Percentiles rank a stretch among this genome's conserved stretches.
phyloP scores from a whole-genome alignment of 257 asterid genomes.

The Ehretia macrophylla region DNA sequence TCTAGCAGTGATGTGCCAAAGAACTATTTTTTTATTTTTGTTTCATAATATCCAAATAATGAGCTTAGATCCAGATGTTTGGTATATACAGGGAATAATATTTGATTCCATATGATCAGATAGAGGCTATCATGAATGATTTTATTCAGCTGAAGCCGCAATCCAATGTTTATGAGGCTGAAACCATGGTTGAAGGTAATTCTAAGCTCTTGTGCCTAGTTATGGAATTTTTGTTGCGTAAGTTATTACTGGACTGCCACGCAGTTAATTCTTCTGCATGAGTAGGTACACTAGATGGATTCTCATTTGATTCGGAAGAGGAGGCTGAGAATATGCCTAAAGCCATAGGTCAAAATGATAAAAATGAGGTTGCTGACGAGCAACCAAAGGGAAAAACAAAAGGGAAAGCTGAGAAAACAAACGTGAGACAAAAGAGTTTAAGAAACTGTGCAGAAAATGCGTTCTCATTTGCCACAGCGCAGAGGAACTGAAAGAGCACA shows the following conservation, averaged over 20 bases:
- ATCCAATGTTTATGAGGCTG: constrained; percentile 70
- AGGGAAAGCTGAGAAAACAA: constrained; percentile 49
- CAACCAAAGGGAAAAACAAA: constrained; percentile 51
- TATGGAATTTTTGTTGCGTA: neutral
- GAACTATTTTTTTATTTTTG: too few relatives aligned
- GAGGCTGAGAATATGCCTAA: constrained; percentile 58
- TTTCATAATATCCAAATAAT: too few relatives aligned
- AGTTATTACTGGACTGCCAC: constrained; percentile 13
- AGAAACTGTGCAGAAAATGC: too few relatives aligned
- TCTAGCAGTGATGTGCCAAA: too few relatives aligned
- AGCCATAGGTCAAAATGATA: constrained; percentile 41
- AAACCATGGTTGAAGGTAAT: constrained; percentile 93
- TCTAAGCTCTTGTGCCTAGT: constrained; percentile 4
- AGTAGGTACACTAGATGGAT: constrained; percentile 86
- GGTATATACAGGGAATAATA: neutral
- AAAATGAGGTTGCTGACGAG: constrained; percentile 50
- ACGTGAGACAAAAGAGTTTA: too few relatives aligned
- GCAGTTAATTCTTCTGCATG: constrained; percentile 29
- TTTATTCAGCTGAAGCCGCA: constrained; percentile 77
- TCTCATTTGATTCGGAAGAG: constrained; percentile 82
- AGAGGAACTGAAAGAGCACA: too few relatives aligned
- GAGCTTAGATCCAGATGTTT: neutral
- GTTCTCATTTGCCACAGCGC: too few relatives aligned
- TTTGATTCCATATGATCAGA: constrained; percentile 42
- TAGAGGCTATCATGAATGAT: constrained; percentile 89